Conservation (phyloP, 805 yeast genomes). For the Naumovozyma dairenensis region DNA sequence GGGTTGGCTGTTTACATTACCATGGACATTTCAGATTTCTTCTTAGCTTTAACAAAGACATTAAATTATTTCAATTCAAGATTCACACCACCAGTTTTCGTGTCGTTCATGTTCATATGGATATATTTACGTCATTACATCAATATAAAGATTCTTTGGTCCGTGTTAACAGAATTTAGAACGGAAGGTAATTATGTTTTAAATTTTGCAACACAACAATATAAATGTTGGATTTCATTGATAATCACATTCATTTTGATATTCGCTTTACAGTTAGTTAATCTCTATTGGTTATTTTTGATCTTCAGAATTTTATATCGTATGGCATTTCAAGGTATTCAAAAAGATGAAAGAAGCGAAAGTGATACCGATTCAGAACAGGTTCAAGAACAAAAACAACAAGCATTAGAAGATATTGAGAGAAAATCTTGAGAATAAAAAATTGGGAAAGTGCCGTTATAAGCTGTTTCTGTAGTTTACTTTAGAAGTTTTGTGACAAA, state of each 20-base stretch:
- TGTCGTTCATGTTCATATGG: constrained; percentile 68
- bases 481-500: no score
- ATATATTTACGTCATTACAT: constrained; percentile 80
- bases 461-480: no score
- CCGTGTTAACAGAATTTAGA: constrained; percentile 75
- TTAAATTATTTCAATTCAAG: constrained; percentile 71
- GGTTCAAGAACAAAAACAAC: no score
- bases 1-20: constrained; percentile 86
- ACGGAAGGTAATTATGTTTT: constrained; percentile 75
- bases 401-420: no score
- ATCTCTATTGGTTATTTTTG: constrained; percentile 78
- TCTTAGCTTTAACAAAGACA: constrained; percentile 76
- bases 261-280: constrained; percentile 74
- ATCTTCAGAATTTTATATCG: constrained; percentile 72
- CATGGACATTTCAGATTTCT: constrained; percentile 92
- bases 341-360: constrained; percentile 80
- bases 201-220: constrained; percentile 84
- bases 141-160: constrained; percentile 72
- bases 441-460: no score
- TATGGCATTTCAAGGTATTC: constrained; percentile 46
- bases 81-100: constrained; percentile 53
- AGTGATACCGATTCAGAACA: constrained; percentile 69
- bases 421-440: no score
- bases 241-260: constrained; percentile 76
- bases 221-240: constrained; percentile 93